Evolutionary conservation across 2,329 filamentous ascomycete genomes (phyloP).

Genomic region (Colletotrichum sp.): DNA sequence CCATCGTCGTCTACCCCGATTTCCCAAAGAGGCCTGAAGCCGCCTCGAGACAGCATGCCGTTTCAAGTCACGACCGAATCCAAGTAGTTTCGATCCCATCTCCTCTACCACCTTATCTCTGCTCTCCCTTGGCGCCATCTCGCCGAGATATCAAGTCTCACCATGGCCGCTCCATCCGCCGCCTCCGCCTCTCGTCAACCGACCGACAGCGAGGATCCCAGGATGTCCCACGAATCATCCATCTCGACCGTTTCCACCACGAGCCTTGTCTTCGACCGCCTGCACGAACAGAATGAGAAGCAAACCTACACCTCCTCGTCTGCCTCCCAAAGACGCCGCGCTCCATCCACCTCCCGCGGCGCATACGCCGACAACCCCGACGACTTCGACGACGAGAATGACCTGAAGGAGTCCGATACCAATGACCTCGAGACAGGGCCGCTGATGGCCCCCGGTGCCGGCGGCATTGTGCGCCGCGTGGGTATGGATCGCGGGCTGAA

Average conservation of each 20-base stretch:
- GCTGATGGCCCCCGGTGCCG: slow-evolving; percentile 49
- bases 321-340: slow-evolving; percentile 22
- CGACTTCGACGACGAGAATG: slow-evolving; percentile 39
- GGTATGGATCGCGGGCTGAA: slow-evolving; percentile 71
- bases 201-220: slow-evolving; percentile 23
- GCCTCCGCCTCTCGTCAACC: slow-evolving; percentile 2
- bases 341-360: slow-evolving; percentile 22
- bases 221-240: slow-evolving; percentile 59
- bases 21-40: slow-evolving; percentile 18
- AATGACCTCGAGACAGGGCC: slow-evolving; percentile 58
- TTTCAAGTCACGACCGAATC: slow-evolving; percentile 16
- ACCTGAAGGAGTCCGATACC: slow-evolving; percentile 45
- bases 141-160: slow-evolving; percentile 1
- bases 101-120: neutral
- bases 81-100: slow-evolving; percentile 15
- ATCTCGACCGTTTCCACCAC: slow-evolving; percentile 82
- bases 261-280: slow-evolving; percentile 80
- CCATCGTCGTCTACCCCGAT: neutral
- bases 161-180: slow-evolving; percentile 5
- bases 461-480: slow-evolving; percentile 45
- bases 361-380: slow-evolving; percentile 41
- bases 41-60: slow-evolving; percentile 21
- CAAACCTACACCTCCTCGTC: slow-evolving; percentile 25
- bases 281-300: slow-evolving; percentile 61
- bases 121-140: neutral